Evolutionary conservation across 371 early-diverging fungal genomes (phyloP).

Genomic region (Mucor irregularis): DNA sequence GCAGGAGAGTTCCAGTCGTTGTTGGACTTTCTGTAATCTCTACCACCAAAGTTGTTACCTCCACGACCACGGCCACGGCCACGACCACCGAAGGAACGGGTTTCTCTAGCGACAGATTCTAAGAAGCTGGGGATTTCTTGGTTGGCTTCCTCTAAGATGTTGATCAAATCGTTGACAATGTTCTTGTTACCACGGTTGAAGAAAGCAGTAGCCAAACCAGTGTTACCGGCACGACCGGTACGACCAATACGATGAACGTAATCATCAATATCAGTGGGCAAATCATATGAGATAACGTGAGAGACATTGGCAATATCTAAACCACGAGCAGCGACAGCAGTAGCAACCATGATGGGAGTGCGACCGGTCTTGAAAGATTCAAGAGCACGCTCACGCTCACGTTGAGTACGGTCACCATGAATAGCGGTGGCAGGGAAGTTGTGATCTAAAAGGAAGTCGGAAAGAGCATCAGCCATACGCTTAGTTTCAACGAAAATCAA

Average conservation of each 20-base stretch:
- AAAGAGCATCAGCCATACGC: slow-evolving; percentile 96
- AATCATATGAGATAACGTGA: slow-evolving; percentile 93
- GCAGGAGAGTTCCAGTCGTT: slow-evolving; percentile 14
- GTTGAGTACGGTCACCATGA: slow-evolving; percentile 96
- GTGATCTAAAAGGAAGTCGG: slow-evolving; percentile 68
- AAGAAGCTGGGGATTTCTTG: slow-evolving; percentile 71
- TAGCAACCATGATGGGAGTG: slow-evolving; percentile 96
- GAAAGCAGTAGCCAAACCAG: slow-evolving; percentile 96
- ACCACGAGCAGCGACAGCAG: slow-evolving; percentile 99
- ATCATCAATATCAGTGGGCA: slow-evolving; percentile 93
- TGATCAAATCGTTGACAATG: slow-evolving; percentile 84
- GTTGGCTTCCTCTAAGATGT: slow-evolving; percentile 70
- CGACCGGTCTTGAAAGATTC: slow-evolving; percentile 89
- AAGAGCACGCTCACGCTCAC: slow-evolving; percentile 95
- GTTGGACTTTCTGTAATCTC: slow-evolving; percentile 41
- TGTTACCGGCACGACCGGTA: slow-evolving; percentile 92
- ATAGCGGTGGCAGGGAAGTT: slow-evolving; percentile 94
- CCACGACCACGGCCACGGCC: slow-evolving; percentile 66
- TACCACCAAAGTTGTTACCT: slow-evolving; percentile 53
- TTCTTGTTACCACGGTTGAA: slow-evolving; percentile 94
- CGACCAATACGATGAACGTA: slow-evolving; percentile 99
- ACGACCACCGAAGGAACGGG: slow-evolving; percentile 64
- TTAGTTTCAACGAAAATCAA: slow-evolving; percentile 99
- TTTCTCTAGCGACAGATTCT: slow-evolving; percentile 46
- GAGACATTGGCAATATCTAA: slow-evolving; percentile 91